phyloP scores from a whole-genome alignment of 2,329 filamentous ascomycete genomes.

The Neofusicoccum parvum region DNA sequence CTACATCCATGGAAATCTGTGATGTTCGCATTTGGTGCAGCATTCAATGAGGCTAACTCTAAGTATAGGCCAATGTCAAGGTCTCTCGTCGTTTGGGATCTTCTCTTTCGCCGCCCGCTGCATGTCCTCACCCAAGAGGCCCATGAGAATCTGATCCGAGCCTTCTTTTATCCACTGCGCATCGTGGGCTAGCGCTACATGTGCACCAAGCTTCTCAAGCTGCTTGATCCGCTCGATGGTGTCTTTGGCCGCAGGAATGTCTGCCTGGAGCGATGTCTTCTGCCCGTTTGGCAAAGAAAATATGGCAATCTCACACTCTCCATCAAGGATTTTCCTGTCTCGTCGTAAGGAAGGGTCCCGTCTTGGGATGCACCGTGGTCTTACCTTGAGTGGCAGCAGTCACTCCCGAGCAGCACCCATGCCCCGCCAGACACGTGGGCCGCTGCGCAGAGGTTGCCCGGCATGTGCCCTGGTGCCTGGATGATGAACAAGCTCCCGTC shows the following conservation, averaged over 20 bases:
- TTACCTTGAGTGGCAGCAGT: conserved; percentile 39
- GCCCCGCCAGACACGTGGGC: conserved; percentile 30
- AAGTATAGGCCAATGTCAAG: background rate
- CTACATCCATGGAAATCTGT: too few relatives aligned
- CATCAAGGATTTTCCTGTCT: conserved; percentile 32
- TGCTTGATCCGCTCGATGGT: conserved; percentile 32
- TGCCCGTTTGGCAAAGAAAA: conserved; percentile 30
- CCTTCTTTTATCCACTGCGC: conserved; percentile 33
- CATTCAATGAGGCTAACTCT: too few relatives aligned
- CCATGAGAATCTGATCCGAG: conserved; percentile 32
- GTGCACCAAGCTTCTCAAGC: conserved; percentile 31
- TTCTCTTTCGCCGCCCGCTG: conserved; percentile 27
- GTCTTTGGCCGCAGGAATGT: conserved; percentile 30
- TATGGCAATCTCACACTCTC: conserved; percentile 31
- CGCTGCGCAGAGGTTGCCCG: conserved; percentile 42
- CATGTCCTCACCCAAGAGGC: conserved; percentile 33
- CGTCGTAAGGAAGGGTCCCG: background rate
- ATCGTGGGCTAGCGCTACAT: conserved; percentile 36
- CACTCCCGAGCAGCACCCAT: conserved; percentile 37
- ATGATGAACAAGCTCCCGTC: conserved; percentile 45
- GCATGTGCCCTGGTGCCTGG: conserved; percentile 41
- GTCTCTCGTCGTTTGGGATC: conserved; percentile 27
- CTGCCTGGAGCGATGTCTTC: conserved; percentile 32
- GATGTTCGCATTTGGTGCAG: too few relatives aligned
- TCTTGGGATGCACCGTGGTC: too few relatives aligned